These are phyloP conservation scores for Aureobasidium uvarum DNA, from an alignment of 2,329 filamentous ascomycete genomes.

Conservation along the genomic window DNA sequence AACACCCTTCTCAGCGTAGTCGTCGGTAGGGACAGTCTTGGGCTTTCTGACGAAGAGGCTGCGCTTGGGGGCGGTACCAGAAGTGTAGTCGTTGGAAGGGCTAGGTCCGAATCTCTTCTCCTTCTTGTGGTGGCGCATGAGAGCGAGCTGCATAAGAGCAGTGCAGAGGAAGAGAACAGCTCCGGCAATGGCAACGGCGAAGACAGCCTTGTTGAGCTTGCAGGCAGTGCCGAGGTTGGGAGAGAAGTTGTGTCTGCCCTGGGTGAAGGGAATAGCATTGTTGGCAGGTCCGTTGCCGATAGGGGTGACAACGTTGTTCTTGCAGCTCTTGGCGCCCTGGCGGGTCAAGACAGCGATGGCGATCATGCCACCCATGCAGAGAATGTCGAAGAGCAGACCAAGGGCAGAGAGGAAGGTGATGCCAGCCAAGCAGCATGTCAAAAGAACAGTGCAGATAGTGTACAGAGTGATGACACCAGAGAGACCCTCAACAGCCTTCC, in stretches of 20 bases:
- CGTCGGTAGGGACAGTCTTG: conserved; percentile 32
- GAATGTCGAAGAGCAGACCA: conserved; percentile 71
- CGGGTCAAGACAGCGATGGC: conserved; percentile 76
- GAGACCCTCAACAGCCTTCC: conserved; percentile 62
- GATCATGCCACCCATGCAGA: conserved; percentile 73
- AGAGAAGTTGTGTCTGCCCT: conserved; percentile 45
- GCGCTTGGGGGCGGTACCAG: conserved; percentile 52
- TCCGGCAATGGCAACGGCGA: conserved; percentile 75
- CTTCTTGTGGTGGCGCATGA: conserved; percentile 69
- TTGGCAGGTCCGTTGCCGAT: conserved; percentile 63
- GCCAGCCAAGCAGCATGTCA: conserved; percentile 78
- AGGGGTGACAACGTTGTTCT: conserved; percentile 61
- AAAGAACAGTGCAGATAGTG: conserved; percentile 65
- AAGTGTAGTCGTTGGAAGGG: conserved; percentile 67
- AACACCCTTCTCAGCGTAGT: conserved; percentile 48
- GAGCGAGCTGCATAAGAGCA: conserved; percentile 64
- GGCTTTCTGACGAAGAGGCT: conserved; percentile 45
- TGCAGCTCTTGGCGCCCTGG: conserved; percentile 65
- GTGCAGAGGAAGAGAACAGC: conserved; percentile 75
- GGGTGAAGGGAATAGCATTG: conserved; percentile 40
- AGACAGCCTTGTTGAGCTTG: conserved; percentile 69
- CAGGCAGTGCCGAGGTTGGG: conserved; percentile 62
- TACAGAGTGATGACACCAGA: conserved; percentile 74
- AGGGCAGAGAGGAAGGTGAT: conserved; percentile 69
- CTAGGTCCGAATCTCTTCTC: conserved; percentile 69